Evolutionary conservation across 768 basidiomycete species (phyloP), one percentile per base, ranked within the genome.

Genomic region (Pseudohyphozyma bogoriensis): DNA sequence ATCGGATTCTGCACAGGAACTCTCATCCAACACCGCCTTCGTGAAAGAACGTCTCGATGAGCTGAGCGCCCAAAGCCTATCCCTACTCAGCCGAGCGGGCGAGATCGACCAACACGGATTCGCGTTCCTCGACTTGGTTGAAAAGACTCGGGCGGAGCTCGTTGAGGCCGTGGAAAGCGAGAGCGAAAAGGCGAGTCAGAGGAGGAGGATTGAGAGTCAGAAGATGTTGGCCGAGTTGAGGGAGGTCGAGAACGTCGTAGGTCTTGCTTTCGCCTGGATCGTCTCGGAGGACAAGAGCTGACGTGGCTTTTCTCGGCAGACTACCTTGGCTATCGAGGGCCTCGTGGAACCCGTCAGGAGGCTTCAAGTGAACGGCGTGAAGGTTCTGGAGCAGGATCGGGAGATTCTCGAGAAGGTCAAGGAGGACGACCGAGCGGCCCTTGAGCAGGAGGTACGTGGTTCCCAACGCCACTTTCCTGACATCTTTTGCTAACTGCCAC

Each of bases 91-190:
- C 13, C 18, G 35, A 1, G 16, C 47, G 4, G 11, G 12, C 31
- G 13, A 35, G 2, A 4, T 54, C 10, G 29, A 22, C 24, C 29
- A 13, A 4, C 42, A 46, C 5, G 26, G 28, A 8, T 5, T 10
- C 20, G 28, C 28, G 7, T 68, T 61, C 51, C 53, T 51, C 4
- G 15, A 36, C 4, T 28, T 62, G 22, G 46, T 68, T 47, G 64
- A 63, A 4, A 15, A 26, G 16, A 57, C 46, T 24, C 59, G 58
- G n/a, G 7, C 12, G 10, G 9, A 2, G 2, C 37, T 64, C 26
- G 33, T 31, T 9, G 11, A 3, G 15, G 6, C 2, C 18, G n/a
- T 64, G 12, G 2, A 2, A 9, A 20, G 10, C 20, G n/a, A 37
- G 3, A 13, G 20, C 2, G 29, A 1, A 2, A 1, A 11, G 1